Conservation (phyloP, 2,329 filamentous ascomycete species). For the Podosphaera leucotricha region DNA sequence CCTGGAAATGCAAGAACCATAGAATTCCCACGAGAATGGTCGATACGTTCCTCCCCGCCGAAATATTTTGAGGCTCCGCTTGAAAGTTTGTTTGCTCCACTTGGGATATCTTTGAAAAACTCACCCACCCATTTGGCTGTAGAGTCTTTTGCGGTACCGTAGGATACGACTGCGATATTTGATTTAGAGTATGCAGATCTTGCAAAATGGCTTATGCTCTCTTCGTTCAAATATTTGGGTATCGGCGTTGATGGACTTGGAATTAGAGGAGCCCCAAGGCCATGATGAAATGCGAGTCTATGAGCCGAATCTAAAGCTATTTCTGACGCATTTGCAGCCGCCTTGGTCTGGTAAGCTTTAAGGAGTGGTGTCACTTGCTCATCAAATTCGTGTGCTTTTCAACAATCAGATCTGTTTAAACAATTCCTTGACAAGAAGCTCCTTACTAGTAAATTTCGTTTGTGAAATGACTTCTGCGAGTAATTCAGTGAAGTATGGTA, state of each 20-base stretch:
- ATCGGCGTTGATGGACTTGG: slow-evolving; percentile 48
- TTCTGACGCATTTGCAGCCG: slow-evolving; percentile 35
- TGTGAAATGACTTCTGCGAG: slow-evolving; percentile 73
- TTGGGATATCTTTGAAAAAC: slow-evolving; percentile 59
- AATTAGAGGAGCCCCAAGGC: slow-evolving; percentile 59
- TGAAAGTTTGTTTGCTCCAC: slow-evolving; percentile 28
- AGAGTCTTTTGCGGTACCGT: slow-evolving; percentile 54
- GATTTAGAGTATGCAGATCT: slow-evolving; percentile 62
- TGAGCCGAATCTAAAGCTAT: slow-evolving; percentile 75
- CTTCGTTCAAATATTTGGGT: slow-evolving; percentile 58
- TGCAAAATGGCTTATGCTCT: slow-evolving; percentile 53
- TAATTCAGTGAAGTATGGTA: slow-evolving; percentile 93
- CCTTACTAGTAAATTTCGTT: slow-evolving; percentile 63
- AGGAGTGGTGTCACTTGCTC: slow-evolving; percentile 68
- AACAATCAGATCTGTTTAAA: slow-evolving; percentile 1
- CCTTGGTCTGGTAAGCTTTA: slow-evolving; percentile 50
- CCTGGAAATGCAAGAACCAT: slow-evolving; percentile 84
- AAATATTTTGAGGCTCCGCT: slow-evolving; percentile 58
- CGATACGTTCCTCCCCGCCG: slow-evolving; percentile 80
- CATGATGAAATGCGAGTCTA: slow-evolving; percentile 72
- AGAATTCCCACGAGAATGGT: slow-evolving; percentile 54
- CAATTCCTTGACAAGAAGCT: neutral
- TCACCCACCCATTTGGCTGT: slow-evolving; percentile 77
- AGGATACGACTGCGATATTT: slow-evolving; percentile 79
- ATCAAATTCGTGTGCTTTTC: slow-evolving; percentile 61